Percentiles rank a stretch among this genome's conserved stretches.
These are phyloP conservation scores for Hura crepitans DNA, from an alignment of 441 rosid genomes.

Conservation along the genomic window DNA sequence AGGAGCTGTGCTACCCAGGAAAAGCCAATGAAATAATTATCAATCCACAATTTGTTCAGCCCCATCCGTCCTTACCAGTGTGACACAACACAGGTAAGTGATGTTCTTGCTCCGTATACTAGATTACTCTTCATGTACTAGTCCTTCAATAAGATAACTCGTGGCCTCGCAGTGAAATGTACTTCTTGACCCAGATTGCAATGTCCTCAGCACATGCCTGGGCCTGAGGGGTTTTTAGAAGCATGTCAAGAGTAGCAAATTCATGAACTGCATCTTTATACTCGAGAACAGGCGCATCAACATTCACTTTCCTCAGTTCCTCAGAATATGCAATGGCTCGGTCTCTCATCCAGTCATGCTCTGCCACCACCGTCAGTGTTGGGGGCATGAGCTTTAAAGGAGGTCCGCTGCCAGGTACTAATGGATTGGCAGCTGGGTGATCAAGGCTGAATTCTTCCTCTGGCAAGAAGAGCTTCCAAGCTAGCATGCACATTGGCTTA, in stretches of 20 bases:
- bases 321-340: constrained; percentile 91
- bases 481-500: constrained; percentile 67
- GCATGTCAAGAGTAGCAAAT: constrained; percentile 90
- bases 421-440: constrained; percentile 85
- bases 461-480: constrained; percentile 86
- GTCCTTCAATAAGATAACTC: constrained; percentile 70
- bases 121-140: neutral
- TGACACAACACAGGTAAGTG: constrained; percentile 11
- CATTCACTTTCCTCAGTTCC: constrained; percentile 80
- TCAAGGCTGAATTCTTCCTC: constrained; percentile 75
- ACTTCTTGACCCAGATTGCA: constrained; percentile 87
- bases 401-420: constrained; percentile 68
- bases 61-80: neutral
- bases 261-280: constrained; percentile 94
- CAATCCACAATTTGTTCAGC: neutral
- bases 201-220: constrained; percentile 89
- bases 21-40: constrained; percentile 22
- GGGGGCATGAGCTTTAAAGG: constrained; percentile 88
- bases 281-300: constrained; percentile 85
- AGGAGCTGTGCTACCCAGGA: constrained; percentile 15
- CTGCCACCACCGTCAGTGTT: constrained; percentile 83
- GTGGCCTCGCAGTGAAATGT: constrained; percentile 76
- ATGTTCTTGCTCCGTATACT: constrained; percentile 19
- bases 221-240: constrained; percentile 80
- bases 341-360: constrained; percentile 97